Base-by-base conservation (phyloP, 768 basidiomycete species). In the Pleurotus sapidus region DNA sequence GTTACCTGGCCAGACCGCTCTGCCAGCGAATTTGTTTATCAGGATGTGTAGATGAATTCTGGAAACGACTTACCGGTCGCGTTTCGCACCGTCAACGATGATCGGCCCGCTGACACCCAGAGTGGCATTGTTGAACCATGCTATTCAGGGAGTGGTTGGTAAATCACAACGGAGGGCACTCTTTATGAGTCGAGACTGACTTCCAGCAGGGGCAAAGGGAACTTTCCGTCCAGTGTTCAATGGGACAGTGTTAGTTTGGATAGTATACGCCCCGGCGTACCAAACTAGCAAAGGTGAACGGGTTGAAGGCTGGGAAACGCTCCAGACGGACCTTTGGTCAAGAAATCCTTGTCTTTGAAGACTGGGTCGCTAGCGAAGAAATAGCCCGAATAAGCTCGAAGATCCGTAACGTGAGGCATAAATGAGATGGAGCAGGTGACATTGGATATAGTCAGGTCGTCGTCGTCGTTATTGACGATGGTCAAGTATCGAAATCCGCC, bases 201-300 rank as follows among this genome's bases (percentile, higher is more conserved):
- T 66, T 45, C 81, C 82, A 7, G 72, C 71, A 12, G 77, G 65
- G 0, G 76, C 72, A 57, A 80, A 75, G 0, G 81, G 82, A 0
- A 81, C 75, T 56, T 74, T 67, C 17, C 83, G 68, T 0, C 82
- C 84, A 0, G 80, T 83, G 58, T 83, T 61, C 7, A 83, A 55
- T 0, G 82, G 68, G 0, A 83, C 78, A 0, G 79, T 83, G 58
- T 82, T 81, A 2, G 82, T 83, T 60, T 84, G 83, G 2, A 84
- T 81, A 0, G 84, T 86, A 61, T 86, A 86, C 3, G 82, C 83
- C 4, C 83, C 84, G 0, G 82, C 75, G 63, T 83, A 84, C 83
- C 84, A 84, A 3, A 83, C 77, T 79, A 45, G 2, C n/a, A 57
- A 25, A 51, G 20, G 55, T 38, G 20, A 45, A 54, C 18, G 15